Evolutionary conservation across 2,329 filamentous ascomycete genomes (phyloP), one percentile per base, ranked within the genome.

Genomic region (Xylariaceae sp.): DNA sequence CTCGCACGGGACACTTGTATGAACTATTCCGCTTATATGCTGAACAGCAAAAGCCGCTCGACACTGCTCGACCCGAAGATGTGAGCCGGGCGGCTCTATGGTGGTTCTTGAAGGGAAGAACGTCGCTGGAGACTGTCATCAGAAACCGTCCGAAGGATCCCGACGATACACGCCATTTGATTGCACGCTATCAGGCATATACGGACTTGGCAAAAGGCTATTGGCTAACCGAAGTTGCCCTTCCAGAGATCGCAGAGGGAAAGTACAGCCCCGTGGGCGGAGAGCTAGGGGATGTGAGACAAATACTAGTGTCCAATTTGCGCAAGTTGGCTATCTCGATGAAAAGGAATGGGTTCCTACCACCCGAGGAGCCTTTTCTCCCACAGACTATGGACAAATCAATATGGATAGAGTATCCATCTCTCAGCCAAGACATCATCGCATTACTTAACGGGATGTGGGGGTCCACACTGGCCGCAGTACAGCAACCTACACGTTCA

Each of bases 71-170:
- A 0, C 80, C 88, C 0, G 79, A 82, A 43, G 85, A 92, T 58
- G 88, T 93, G 77, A 80, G 89, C 8, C 83, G 90, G 56, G 88
- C 87, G 21, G 87, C 86, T 3, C 78, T 91, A 0, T 97, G 93
- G 93, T 97, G 93, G 93, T 96, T 96, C 68, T 71, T 96, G 41
- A 89, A 86, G 65, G 93, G 92, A 17, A 87, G 92, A 60, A 85
- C 87, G 68, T 86, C 87, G 8, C 79, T 96, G 48, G 93, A 96
- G 71, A 74, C 77, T 11, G 80, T 88, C 34, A 87, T 96, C 43
- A 83, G 91, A 58, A 87, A 85, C 49, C 82, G 85, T 6, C 82
- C 87, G 26, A 75, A 78, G 31, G 79, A 75, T 37, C 78, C 82
- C 4, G 81, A 86, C 59, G 77, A 85, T 63, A 77, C 81, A 69